Conservation (phyloP, 768 basidiomycete genomes). For the Rhodotorula sphaerocarpa region DNA sequence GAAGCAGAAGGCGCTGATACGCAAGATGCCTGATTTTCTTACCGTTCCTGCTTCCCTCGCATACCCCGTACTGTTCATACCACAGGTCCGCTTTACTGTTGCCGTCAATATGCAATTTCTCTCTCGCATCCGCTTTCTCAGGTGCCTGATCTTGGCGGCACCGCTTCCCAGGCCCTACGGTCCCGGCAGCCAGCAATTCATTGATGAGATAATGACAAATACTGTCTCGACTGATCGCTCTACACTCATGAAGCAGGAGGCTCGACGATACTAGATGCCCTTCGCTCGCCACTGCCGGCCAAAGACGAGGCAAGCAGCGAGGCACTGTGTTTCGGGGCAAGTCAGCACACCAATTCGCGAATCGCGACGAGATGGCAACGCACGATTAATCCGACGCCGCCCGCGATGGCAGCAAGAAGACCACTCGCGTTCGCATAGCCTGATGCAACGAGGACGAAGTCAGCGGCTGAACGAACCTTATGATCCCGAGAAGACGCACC, state of each 20-base stretch:
- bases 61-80: too few species aligned
- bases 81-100: not conserved
- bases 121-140: not conserved
- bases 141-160: not conserved
- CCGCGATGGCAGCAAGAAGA: slow-evolving; percentile 7
- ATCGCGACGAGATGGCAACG: not conserved
- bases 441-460: too few species aligned
- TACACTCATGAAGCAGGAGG: too few species aligned
- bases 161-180: too few species aligned
- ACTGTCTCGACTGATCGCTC: too few species aligned
- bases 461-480: too few species aligned
- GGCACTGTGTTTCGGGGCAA: not conserved
- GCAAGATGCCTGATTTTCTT: not conserved
- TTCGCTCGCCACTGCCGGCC: slow-evolving; percentile 2
- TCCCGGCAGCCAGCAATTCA: too few species aligned
- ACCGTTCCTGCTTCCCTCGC: not conserved
- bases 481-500: too few species aligned
- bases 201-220: too few species aligned
- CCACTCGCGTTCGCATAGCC: slow-evolving; percentile 13
- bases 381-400: slow-evolving; percentile 6
- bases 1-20: not conserved
- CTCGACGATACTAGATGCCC: too few species aligned
- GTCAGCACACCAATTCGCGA: not conserved
- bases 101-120: not conserved
- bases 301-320: not conserved